Percentiles rank a stretch among this genome's conserved stretches.
These are phyloP conservation scores for Nidularia pulvinata DNA, from an alignment of 768 basidiomycete species.

Conservation along the genomic window DNA sequence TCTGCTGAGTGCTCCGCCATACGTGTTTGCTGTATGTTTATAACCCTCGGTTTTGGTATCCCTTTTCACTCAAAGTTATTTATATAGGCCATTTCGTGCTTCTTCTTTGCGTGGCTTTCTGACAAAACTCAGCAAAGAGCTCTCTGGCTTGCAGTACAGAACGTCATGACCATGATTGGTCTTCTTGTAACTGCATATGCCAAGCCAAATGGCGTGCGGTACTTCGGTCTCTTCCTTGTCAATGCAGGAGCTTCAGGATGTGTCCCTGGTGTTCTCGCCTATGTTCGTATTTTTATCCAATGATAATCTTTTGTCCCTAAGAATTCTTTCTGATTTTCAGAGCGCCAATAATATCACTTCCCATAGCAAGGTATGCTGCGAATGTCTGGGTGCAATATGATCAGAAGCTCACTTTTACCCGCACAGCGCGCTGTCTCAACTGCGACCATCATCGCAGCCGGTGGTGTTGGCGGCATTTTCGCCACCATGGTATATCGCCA, in stretches of 20 bases:
- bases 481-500: conserved; percentile 33
- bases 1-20: conserved; percentile 32
- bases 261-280: conserved; percentile 34
- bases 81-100: conserved; percentile 27
- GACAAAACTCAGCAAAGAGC: conserved; percentile 32
- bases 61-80: conserved; percentile 1
- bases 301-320: neutral
- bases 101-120: conserved; percentile 32
- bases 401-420: no score
- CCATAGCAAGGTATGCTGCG: neutral
- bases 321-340: neutral
- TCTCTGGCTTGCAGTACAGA: conserved; percentile 26
- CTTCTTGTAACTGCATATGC: conserved; percentile 27
- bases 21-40: conserved; percentile 22
- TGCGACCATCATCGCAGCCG: conserved; percentile 29
- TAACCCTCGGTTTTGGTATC: neutral
- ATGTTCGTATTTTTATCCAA: conserved; percentile 19
- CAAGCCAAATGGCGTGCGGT: conserved; percentile 22
- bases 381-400: no score
- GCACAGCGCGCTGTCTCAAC: conserved; percentile 34
- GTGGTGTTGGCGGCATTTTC: conserved; percentile 36
- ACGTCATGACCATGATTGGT: conserved; percentile 27
- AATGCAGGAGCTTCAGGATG: conserved; percentile 30
- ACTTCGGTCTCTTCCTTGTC: conserved; percentile 32
- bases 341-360: conserved; percentile 1